Conservation (phyloP, 768 basidiomycete species). For the Daedaleopsis sinensis region DNA sequence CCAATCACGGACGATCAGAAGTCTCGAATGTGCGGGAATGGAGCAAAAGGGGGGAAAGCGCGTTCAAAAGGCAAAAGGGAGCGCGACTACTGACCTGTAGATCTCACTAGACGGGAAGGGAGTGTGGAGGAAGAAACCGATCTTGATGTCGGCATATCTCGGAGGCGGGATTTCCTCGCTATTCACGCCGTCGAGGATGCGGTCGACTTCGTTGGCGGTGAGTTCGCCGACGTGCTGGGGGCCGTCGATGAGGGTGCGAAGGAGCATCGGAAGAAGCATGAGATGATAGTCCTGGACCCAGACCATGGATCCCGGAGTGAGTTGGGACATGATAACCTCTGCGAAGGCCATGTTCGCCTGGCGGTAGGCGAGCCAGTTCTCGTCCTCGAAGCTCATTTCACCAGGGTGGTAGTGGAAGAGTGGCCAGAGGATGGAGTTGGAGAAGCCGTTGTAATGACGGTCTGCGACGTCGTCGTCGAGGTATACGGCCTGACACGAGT, state of each 20-base stretch:
- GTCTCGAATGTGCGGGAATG: conserved; percentile 3
- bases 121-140: conserved; percentile 98
- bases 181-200: conserved; percentile 74
- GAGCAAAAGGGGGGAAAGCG: conserved; percentile 6
- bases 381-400: conserved; percentile 99
- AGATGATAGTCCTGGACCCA: conserved; percentile 99
- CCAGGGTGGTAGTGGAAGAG: conserved; percentile 99
- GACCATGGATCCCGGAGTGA: conserved; percentile 89
- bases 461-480: conserved; percentile 99
- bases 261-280: conserved; percentile 95
- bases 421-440: conserved; percentile 99
- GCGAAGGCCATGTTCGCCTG: conserved; percentile 97
- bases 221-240: conserved; percentile 56
- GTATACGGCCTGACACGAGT: conserved; percentile 97
- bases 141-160: conserved; percentile 74
- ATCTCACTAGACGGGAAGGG: conserved; percentile 98
- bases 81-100: conserved; percentile 67
- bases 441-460: conserved; percentile 97
- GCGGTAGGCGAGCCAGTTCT: conserved; percentile 97
- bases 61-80: conserved; percentile 8
- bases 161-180: conserved; percentile 44
- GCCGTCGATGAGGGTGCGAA: conserved; percentile 88
- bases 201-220: conserved; percentile 61
- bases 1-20: conserved; percentile 11
- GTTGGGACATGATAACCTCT: conserved; percentile 78